Base-by-base conservation (phyloP, 192 early-diverging fungal species). In the Rhizophlyctis rosea region DNA sequence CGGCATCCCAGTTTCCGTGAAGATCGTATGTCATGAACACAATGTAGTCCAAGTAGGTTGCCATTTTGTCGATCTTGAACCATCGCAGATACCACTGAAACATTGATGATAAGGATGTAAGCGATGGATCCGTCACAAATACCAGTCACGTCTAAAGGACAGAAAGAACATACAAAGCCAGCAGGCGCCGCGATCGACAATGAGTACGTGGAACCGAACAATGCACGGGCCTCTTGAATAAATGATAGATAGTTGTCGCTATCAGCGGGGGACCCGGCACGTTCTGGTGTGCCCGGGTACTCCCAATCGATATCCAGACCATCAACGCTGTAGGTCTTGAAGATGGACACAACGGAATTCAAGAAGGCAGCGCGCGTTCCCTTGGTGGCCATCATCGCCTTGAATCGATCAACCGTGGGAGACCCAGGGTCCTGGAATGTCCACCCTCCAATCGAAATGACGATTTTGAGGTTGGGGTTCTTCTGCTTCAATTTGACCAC, bases 231-330 rank as follows among this genome's bases (percentile, higher is more conserved):
- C 18, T 44, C 39, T 7, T 44, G 9, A 18, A 44, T 7, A 18
- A 44, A 44, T 18, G 7, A 13, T 7, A 7, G 7, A 18, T 13
- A 18, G 18, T 44, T 44, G 39, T 44, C 39, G 7, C 39, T 44
- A 18, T 44, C 39, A 18, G 7, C 39, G 39, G 39, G 7, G 39
- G 39, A 44, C 18, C 39, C 39, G 18, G 9, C 7, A 18, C 39
- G 39, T 7, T 44, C 39, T 7, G 9, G 9, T 44, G 39, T 18
- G 39, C 39, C 39, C 9, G 39, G 39, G 39, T 44, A 44, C 39
- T 44, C 39, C 39, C 39, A 44, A 44, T 44, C 39, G 39, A 44
- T 44, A 44, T 44, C 39, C 39, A 44, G 18, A 7, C 39, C 39
- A 18, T 44, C 39, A 18, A 44, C 7, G 7, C 39, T 18, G 18